Base-by-base conservation (phyloP, 768 basidiomycete species). In the Suillus spraguei region DNA sequence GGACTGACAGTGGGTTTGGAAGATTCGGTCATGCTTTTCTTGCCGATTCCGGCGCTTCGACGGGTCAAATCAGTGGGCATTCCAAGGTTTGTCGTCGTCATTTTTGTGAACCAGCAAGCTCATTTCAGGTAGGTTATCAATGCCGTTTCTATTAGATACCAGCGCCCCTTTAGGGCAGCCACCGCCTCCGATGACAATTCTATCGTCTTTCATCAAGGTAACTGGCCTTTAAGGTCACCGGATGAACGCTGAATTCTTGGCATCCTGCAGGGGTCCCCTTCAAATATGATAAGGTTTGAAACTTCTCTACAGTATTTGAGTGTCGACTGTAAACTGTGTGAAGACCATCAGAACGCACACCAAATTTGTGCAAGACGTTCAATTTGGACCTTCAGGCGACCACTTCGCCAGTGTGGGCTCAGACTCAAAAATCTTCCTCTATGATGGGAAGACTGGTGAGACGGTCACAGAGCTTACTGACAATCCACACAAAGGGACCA, bases 331-430 rank as follows among this genome's bases (percentile, higher is more conserved):
- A 33, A 38, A 49, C 36, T n/a, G n/a, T 47, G 5, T 60, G 11
- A 55, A 94, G 91, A 86, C 88, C 13, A 90, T 97, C 78, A 89
- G 87, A 74, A 90, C 89, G 3, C 97, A 99, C 73, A 90, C 88
- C 16, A 93, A 91, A 73, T 97, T 96, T 70, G 92, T 98, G 17
- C 94, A 97, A 76, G 94, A 97, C 64, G 85, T 98, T 41, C 85
- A 87, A 60, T 98, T 88, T 72, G 82, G 94, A 0, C 87, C 88
- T 0, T 89, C 89, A 10, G 97, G 97, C 2, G 86, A 90, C 47
- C 79, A 87, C 49, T 96, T 98, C 71, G 90, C 87, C 16, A 95
- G 93, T 63, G 94, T 92, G 41, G 97, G 94, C 24, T 91, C 92
- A 6, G 97, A 99, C 73, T 84, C 82, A 36, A 97, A 90, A 78